phyloP scores from a whole-genome alignment of 176 grass and related monocot genomes.

The Carex cristatella region DNA sequence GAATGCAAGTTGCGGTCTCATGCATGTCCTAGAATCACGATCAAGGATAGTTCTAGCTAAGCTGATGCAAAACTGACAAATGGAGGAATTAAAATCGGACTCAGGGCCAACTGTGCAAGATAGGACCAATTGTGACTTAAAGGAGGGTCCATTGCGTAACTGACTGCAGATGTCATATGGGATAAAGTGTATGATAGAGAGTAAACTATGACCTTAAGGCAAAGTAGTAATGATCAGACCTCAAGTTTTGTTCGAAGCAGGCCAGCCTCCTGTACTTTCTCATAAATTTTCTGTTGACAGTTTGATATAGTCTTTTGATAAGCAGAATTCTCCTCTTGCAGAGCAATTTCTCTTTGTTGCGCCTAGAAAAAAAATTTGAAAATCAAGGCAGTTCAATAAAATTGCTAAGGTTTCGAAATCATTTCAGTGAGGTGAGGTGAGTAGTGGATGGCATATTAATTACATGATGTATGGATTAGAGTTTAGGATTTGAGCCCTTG shows the following conservation, averaged over 20 bases:
- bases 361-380: slow-evolving; percentile 32
- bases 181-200: no score
- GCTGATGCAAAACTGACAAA: background rate
- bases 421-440: background rate
- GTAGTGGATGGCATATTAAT: no score
- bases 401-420: background rate
- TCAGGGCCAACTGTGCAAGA: background rate
- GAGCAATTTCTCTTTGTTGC: slow-evolving; percentile 51
- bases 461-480: no score
- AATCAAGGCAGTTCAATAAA: background rate
- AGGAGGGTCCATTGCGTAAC: background rate
- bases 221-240: slow-evolving; percentile 29
- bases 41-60: background rate
- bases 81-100: slow-evolving; percentile 2
- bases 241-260: slow-evolving; percentile 58
- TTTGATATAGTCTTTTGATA: slow-evolving; percentile 85
- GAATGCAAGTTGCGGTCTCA: background rate
- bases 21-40: background rate
- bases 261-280: slow-evolving; percentile 47
- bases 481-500: no score
- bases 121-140: background rate
- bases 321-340: slow-evolving; percentile 76
- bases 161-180: background rate
- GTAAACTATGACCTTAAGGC: background rate
- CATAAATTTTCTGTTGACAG: slow-evolving; percentile 71